phyloP scores from a whole-genome alignment of 2,329 filamentous ascomycete species.

The Alternaria gaisen region DNA sequence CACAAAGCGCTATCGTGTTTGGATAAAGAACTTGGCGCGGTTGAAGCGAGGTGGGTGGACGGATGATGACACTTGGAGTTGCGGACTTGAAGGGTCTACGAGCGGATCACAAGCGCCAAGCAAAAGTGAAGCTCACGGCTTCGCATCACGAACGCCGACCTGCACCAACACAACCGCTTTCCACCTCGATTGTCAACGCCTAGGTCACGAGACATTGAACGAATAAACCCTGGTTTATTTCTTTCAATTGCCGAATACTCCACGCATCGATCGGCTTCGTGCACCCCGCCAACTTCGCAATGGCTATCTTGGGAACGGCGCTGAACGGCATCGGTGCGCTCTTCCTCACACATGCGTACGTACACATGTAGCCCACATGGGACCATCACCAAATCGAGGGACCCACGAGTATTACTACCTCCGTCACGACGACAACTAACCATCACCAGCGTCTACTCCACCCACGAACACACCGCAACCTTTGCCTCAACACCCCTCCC shows the following conservation, averaged over 20 bases:
- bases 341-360: conserved; percentile 88
- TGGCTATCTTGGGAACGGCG: conserved; percentile 76
- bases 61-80: background rate
- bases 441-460: conserved; percentile 83
- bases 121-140: conserved; percentile 19
- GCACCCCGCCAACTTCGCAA: conserved; percentile 46
- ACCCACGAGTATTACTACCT: background rate
- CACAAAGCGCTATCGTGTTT: background rate
- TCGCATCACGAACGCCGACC: conserved; percentile 15
- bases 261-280: background rate
- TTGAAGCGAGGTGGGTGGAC: background rate
- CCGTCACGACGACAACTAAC: conserved; percentile 18
- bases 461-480: conserved; percentile 86
- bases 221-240: conserved; percentile 11
- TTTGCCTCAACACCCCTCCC: conserved; percentile 69
- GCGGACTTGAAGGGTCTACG: conserved; percentile 1
- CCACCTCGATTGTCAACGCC: background rate
- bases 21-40: background rate
- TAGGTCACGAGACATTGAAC: background rate
- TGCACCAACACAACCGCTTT: background rate
- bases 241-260: conserved; percentile 4
- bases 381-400: fast-evolving
- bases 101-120: conserved; percentile 18
- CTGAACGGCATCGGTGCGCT: conserved; percentile 79
- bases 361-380: conserved; percentile 12